phyloP scores from a whole-genome alignment of 2,329 filamentous ascomycete genomes.

The Calonectria henricotiae region DNA sequence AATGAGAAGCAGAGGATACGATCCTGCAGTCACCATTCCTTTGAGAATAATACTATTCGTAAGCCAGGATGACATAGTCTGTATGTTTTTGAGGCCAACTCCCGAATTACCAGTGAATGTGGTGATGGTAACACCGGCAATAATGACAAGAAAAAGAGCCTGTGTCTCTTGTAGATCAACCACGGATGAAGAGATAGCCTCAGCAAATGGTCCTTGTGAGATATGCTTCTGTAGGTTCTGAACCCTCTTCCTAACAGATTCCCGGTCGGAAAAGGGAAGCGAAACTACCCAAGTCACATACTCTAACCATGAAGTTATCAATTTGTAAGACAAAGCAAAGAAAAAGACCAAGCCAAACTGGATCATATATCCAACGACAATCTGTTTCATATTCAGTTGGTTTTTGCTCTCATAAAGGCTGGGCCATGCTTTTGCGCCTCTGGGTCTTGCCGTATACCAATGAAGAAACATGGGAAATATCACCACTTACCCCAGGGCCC shows the following conservation, averaged over 20 bases:
- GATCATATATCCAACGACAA: slow-evolving; percentile 4
- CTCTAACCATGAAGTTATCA: not conserved
- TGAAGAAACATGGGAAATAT: not conserved
- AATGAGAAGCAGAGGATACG: slow-evolving; percentile 9
- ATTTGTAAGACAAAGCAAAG: not conserved
- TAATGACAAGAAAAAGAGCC: not conserved
- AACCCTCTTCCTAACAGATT: not conserved
- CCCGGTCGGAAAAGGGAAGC: not conserved
- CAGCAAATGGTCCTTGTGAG: not conserved
- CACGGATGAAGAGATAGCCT: not conserved
- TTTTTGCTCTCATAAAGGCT: too few relatives aligned
- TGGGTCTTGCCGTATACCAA: too few relatives aligned
- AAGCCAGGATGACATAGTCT: not conserved
- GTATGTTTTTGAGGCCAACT: not conserved
- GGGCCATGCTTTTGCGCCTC: too few relatives aligned
- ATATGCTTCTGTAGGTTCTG: not conserved
- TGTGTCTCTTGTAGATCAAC: slow-evolving; percentile 7
- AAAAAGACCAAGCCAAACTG: slow-evolving; percentile 3
- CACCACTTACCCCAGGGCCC: not conserved
- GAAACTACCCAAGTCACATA: not conserved
- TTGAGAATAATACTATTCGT: slow-evolving; percentile 12
- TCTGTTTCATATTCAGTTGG: not conserved
- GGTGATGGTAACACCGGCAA: slow-evolving; percentile 1
- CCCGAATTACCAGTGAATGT: not conserved
- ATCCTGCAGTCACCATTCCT: slow-evolving; percentile 10